phyloP scores from a whole-genome alignment of 257 asterid genomes.

The Euphrasia confusa region DNA sequence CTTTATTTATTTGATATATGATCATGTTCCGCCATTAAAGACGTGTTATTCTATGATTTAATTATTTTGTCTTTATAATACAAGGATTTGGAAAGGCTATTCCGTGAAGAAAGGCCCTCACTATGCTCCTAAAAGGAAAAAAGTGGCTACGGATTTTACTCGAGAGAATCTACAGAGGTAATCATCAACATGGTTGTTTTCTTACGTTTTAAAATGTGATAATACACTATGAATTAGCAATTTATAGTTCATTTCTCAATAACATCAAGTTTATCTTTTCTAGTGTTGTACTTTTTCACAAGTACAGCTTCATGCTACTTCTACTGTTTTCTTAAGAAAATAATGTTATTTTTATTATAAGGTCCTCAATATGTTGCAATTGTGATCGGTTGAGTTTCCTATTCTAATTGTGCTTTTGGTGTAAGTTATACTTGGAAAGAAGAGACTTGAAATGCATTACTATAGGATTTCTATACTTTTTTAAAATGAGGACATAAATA shows the following conservation, averaged over 20 bases:
- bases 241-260: background rate
- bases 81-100: constrained; percentile 85
- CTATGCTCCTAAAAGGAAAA: constrained; percentile 89
- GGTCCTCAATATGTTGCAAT: background rate
- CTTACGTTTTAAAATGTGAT: background rate
- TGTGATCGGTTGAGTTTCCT: background rate
- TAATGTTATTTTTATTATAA: background rate
- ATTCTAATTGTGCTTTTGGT: background rate
- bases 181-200: constrained; percentile 10
- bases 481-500: background rate
- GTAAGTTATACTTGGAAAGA: background rate
- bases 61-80: constrained; percentile 16
- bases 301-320: background rate
- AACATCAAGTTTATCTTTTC: background rate
- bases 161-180: constrained; percentile 89
- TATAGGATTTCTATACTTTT: background rate
- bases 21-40: background rate
- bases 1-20: background rate
- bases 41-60: constrained; percentile 16
- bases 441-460: background rate
- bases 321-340: background rate
- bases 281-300: background rate
- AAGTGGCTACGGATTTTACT: constrained; percentile 84
- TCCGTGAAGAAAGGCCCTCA: constrained; percentile 80
- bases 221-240: background rate